These are phyloP conservation scores for Oropetium thomaeum DNA, from an alignment of 176 grass and related monocot genomes.

Conservation along the genomic window DNA sequence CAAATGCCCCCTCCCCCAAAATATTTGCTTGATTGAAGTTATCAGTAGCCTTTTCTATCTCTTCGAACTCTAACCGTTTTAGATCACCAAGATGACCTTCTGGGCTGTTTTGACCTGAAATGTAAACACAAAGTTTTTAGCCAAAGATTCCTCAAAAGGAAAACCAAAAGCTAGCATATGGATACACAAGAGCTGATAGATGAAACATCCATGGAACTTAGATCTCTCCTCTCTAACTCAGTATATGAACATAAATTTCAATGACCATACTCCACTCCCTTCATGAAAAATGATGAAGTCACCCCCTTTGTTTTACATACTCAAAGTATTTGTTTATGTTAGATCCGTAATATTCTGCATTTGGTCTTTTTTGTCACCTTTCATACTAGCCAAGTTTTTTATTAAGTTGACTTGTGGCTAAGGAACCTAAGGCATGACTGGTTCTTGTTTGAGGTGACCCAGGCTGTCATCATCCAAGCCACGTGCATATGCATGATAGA, in stretches of 20 bases:
- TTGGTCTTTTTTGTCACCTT: too few relatives aligned
- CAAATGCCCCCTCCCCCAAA: slow-evolving; percentile 80
- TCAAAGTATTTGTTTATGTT: neutral
- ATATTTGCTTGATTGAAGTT: slow-evolving; percentile 73
- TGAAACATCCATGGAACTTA: neutral
- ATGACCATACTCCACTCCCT: neutral
- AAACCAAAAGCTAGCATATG: neutral
- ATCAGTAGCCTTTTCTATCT: slow-evolving; percentile 63
- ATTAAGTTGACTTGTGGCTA: neutral
- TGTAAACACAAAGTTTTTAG: slow-evolving; percentile 8
- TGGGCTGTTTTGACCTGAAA: slow-evolving; percentile 44
- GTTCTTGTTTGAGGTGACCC: too few relatives aligned
- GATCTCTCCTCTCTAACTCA: neutral
- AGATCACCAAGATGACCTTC: slow-evolving; percentile 62
- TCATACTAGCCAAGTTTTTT: neutral
- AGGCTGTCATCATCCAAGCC: too few relatives aligned
- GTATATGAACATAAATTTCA: too few relatives aligned
- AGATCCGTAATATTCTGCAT: neutral
- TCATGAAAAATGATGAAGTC: neutral
- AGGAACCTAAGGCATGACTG: too few relatives aligned
- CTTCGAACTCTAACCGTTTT: slow-evolving; percentile 60
- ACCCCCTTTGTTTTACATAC: neutral
- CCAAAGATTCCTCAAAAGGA: neutral
- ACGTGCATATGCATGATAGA: too few relatives aligned
- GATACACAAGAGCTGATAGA: neutral